Evolutionary conservation across 768 basidiomycete genomes (phyloP), one percentile per base, ranked within the genome.

Genomic region (Boletus rubroflammeus): DNA sequence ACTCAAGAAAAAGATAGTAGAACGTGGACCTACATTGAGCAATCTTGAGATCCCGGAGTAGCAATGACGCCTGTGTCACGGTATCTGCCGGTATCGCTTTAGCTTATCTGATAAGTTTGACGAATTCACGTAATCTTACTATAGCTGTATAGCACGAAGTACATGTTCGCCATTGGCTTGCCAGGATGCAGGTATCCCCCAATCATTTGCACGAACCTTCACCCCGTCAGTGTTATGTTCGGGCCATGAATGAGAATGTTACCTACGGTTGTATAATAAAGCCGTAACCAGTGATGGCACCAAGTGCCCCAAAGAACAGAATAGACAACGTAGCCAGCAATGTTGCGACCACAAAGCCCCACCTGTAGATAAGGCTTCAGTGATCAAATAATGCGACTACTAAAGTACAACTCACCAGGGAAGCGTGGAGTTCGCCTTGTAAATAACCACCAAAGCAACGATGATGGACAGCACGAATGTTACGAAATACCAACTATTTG

Each of bases 1-100:
- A 75, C 75, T 42, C 75, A 74, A 69, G 67, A 44, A n/a, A n/a
- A n/a, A 25, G 44, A n/a, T 10, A 36, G 25, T 26, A 41, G 26
- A 28, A 32, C 28, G 2, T 6, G 25, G n/a, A 36, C 58, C 13
- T 52, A 62, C 65, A 66, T 59, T 63, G 69, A 53, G 50, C 61
- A 25, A 66, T 78, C 66, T 84, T 85, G 23, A 85, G 72, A 61
- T 85, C 83, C 21, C 80, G 75, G 54, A 83, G 76, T 28, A 84
- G 71, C 1, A 78, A 72, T 34, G 73, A 67, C 38, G 80, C 80
- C 65, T 83, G 81, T 44, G 70, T 67, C 31, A 78, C 71, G 14
- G 80, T 78, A 50, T 80, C 80, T 82, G 58, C 76, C 72, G 39
- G 43, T 6, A 72, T 13, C 9, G 5, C 29, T 41, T 59, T 42